Base-by-base conservation (phyloP, 352 stramenopile species). In the Phytophthora uliginosa region DNA sequence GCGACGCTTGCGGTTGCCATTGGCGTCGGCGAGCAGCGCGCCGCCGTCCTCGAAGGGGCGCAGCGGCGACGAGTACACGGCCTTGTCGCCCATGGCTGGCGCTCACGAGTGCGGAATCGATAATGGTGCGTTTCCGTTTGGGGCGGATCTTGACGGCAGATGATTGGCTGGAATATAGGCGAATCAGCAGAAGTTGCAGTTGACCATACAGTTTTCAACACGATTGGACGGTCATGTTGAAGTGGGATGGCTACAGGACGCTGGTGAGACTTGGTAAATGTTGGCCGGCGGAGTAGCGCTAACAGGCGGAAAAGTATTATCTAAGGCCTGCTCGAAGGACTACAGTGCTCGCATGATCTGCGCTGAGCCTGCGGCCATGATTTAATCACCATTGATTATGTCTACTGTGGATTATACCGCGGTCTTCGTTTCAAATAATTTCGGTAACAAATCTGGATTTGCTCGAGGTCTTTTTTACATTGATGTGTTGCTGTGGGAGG, bases 1-100 rank as follows among this genome's bases (percentile, higher is more conserved):
- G 24, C 65, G 73, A 8, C 76, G 69, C 63, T 83, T 83, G 58
- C 60, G 64, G 31, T 36, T 77, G 22, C 48, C 47, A 5, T 45
- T 45, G 34, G 26, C 24, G 50, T 69, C 68, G 54, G 38, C 18
- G 9, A 28, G 42, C 0, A 61, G 33, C 28, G 50, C 28, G 7
- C 33, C 26, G 34, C 22, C 59, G 47, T 81, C 70, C 26, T 53
- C 40, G 55, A 79, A 76, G 31, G 74, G 59, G 17, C 66, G 36
- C 20, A 63, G 18, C 18, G 69, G 24, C 24, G 71, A 51, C 18
- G 36, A 63, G 42, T 24, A 71, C 63, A 28, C 54, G 45, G 34
- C 54, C 31, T 73, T 51, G 52, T 78, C 74, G 34, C 28, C 63
- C 74, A 81, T 81, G 10, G 26, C 42, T 33, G 20, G 48, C 20